A percentile compares a stretch with the other conserved stretches of the same genome.
Evolutionary conservation across 176 grass and related monocot species (phyloP).

Genomic region (Dendrocalamus sinicus): DNA sequence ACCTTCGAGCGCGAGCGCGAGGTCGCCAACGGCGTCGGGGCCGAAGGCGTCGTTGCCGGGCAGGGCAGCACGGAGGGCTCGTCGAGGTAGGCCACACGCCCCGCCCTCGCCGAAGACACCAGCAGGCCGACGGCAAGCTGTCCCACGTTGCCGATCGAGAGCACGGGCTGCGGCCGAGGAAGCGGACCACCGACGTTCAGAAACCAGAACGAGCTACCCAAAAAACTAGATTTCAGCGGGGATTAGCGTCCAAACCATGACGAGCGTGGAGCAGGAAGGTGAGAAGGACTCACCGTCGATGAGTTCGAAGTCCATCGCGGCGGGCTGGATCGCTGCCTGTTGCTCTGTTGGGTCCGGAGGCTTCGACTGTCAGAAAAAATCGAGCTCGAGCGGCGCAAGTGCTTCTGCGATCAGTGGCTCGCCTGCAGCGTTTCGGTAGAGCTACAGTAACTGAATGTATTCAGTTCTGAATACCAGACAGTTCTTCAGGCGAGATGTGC

Average conservation of each 20-base stretch:
- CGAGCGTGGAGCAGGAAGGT: slow-evolving; percentile 56
- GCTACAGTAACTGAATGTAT: too few relatives aligned
- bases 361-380: too few relatives aligned
- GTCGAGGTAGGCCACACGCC: slow-evolving; percentile 77
- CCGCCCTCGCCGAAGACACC: slow-evolving; percentile 63
- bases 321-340: background rate
- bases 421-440: too few relatives aligned
- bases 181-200: slow-evolving; percentile 1
- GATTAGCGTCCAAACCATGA: slow-evolving; percentile 57
- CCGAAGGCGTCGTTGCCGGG: slow-evolving; percentile 87
- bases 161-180: slow-evolving; percentile 63
- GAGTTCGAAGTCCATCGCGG: slow-evolving; percentile 66
- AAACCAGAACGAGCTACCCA: background rate
- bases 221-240: slow-evolving; percentile 8
- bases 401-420: too few relatives aligned
- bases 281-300: slow-evolving; percentile 68
- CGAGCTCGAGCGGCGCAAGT: too few relatives aligned
- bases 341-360: background rate
- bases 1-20: slow-evolving; percentile 85
- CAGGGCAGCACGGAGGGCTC: slow-evolving; percentile 86
- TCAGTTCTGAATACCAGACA: too few relatives aligned
- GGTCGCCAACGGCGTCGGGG: slow-evolving; percentile 65
- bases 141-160: slow-evolving; percentile 97
- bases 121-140: slow-evolving; percentile 87
- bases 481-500: too few relatives aligned